These are phyloP conservation scores for Dothideomycetes sp. DNA, from an alignment of 2,329 filamentous ascomycete genomes.

Conservation along the genomic window DNA sequence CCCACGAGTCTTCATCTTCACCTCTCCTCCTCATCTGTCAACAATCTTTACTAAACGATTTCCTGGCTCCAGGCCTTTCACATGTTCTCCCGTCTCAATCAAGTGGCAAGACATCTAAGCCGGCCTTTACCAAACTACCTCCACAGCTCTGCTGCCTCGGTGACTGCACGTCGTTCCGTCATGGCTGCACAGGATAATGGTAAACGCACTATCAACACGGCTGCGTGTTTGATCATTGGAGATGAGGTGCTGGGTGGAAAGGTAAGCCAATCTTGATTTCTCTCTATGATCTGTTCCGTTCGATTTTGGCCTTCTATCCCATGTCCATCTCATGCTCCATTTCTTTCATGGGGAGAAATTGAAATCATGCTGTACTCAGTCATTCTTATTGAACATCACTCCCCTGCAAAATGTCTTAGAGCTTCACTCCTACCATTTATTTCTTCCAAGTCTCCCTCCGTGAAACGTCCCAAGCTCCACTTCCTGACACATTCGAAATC, in stretches of 20 bases:
- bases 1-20: constrained; percentile 1
- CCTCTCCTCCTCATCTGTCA: neutral
- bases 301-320: too few species aligned
- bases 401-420: too few species aligned
- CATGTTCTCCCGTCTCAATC: constrained; percentile 72
- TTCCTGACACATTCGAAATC: too few species aligned
- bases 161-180: constrained; percentile 13
- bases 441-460: too few species aligned
- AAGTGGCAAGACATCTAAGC: constrained; percentile 63
- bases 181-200: constrained; percentile 46
- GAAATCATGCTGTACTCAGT: neutral
- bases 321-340: too few species aligned
- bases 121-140: constrained; percentile 51
- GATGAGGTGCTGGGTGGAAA: constrained; percentile 94
- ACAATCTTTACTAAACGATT: neutral
- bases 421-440: too few species aligned
- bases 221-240: constrained; percentile 90
- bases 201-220: constrained; percentile 69
- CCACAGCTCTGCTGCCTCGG: constrained; percentile 37
- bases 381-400: too few species aligned
- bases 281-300: too few species aligned
- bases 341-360: neutral
- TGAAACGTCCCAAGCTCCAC: too few species aligned
- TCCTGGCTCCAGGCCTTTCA: neutral
- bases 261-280: constrained; percentile 41